Conservation (phyloP, 1,284 basidiomycete species). For the Ustilago tritici region DNA sequence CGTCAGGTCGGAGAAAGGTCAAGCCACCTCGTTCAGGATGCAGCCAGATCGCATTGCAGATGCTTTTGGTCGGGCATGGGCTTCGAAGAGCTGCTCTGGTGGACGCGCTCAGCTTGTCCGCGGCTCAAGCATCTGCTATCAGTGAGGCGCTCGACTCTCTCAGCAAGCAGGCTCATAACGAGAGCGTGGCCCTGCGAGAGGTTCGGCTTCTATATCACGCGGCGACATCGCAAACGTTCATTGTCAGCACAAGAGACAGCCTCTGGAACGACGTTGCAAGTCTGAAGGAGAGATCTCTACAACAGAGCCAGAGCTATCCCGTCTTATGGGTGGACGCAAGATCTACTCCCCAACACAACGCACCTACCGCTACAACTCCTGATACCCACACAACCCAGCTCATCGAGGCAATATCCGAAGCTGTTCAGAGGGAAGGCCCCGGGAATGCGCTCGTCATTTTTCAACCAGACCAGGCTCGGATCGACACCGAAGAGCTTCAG, state of each 20-base stretch:
- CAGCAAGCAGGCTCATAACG: neutral
- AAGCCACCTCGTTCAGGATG: slow-evolving; percentile 21
- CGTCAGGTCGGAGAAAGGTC: neutral
- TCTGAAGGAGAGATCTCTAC: neutral
- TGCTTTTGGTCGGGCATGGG: slow-evolving; percentile 18
- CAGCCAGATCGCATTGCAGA: slow-evolving; percentile 25
- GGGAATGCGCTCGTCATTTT: slow-evolving; percentile 16
- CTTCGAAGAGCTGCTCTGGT: slow-evolving; percentile 36
- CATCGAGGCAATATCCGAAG: slow-evolving; percentile 5
- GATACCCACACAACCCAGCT: slow-evolving; percentile 17
- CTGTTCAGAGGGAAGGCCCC: neutral
- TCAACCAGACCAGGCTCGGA: neutral
- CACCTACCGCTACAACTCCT: slow-evolving; percentile 8
- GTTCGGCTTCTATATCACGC: slow-evolving; percentile 22
- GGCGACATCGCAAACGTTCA: slow-evolving; percentile 24
- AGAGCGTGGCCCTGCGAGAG: neutral
- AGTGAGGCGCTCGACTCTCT: neutral
- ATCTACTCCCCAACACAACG: slow-evolving; percentile 1
- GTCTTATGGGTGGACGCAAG: slow-evolving; percentile 26
- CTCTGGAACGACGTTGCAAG: slow-evolving; percentile 19
- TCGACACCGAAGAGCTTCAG: slow-evolving; percentile 1
- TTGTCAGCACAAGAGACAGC: slow-evolving; percentile 14
- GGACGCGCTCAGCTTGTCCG: slow-evolving; percentile 18
- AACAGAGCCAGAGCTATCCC: neutral
- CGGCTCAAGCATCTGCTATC: slow-evolving; percentile 20